Base-by-base conservation (phyloP, 768 basidiomycete species). In the Kwoniella heveanensis region DNA sequence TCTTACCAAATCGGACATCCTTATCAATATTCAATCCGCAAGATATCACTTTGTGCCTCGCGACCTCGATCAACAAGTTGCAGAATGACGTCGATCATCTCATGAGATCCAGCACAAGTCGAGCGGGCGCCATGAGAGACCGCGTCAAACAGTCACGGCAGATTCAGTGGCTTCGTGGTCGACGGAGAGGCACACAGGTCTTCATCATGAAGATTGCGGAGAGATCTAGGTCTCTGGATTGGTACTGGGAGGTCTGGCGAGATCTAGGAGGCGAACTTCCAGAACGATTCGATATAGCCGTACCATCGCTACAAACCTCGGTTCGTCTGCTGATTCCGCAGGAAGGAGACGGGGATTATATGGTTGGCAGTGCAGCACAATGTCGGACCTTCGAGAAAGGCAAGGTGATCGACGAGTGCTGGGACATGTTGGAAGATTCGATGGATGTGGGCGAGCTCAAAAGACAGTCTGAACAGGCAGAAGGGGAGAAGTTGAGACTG, bases 191-290 rank as follows among this genome's bases (percentile, higher is more conserved):
- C 4, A 90, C 88, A 0, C 88, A 92, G 66, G 85, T 95, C 26
- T 95, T 93, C 77, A 83, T 95, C 27, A 90, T 94, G 79, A 94
- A 95, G 72, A 71, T 83, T 19, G 90, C 89, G 76, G 87, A 86
- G 66, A 85, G 90, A 27, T 87, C 88, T 5, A 83, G 91, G 55
- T 88, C 90, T 1, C 83, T 86, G 39, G 92, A 96, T 77, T 97
- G 94, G 94, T 83, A 87, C 49, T 96, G 92, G 93, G 84, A 86
- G 56, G 81, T 96, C 50, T 92, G 91, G 92, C 85, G 84, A 53
- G 83, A 85, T 55, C 83, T 91, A 29, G 91, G 88, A 1, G 90
- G 90, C 2, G 76, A 84, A 61, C 79, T 96, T 9, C 91, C 94
- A 1, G 71, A 82, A 1, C 81, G 81, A 19, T 81, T 97, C 26